Evolutionary conservation across 352 stramenopile species (phyloP).

Genomic region (Phytophthora pluvialis): DNA sequence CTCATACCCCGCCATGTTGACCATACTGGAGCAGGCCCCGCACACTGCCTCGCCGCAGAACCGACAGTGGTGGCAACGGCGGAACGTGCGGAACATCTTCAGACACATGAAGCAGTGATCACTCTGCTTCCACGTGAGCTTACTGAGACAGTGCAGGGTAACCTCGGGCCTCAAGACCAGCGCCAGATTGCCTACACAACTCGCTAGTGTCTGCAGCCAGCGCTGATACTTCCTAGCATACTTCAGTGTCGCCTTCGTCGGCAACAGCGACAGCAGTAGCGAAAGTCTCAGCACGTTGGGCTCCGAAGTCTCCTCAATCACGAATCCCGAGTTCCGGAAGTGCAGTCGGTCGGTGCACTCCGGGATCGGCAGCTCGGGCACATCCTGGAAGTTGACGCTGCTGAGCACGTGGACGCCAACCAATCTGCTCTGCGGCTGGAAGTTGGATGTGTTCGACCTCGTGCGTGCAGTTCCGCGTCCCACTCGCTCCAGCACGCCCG

Average conservation of each 20-base stretch:
- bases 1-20: constrained; percentile 52
- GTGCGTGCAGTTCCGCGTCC: constrained; percentile 36
- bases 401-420: constrained; percentile 48
- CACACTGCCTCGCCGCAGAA: constrained; percentile 79
- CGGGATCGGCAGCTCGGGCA: constrained; percentile 40
- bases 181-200: constrained; percentile 44
- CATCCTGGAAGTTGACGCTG: constrained; percentile 49
- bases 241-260: constrained; percentile 40
- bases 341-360: constrained; percentile 45
- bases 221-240: constrained; percentile 43
- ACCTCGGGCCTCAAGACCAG: constrained; percentile 27
- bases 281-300: constrained; percentile 44
- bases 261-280: constrained; percentile 57
- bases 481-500: constrained; percentile 34
- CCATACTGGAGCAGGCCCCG: constrained; percentile 63
- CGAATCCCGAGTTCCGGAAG: constrained; percentile 60
- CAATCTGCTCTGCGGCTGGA: constrained; percentile 36
- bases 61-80: constrained; percentile 74
- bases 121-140: constrained; percentile 64
- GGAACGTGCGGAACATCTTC: constrained; percentile 76
- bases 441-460: constrained; percentile 25
- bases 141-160: constrained; percentile 43
- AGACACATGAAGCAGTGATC: constrained; percentile 74
- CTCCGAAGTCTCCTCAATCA: constrained; percentile 57
- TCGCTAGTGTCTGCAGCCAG: constrained; percentile 43